Percentiles rank a stretch among this genome's conserved stretches.
Evolutionary conservation across 441 rosid species (phyloP).

Genomic region (Adansonia madagascariensis): DNA sequence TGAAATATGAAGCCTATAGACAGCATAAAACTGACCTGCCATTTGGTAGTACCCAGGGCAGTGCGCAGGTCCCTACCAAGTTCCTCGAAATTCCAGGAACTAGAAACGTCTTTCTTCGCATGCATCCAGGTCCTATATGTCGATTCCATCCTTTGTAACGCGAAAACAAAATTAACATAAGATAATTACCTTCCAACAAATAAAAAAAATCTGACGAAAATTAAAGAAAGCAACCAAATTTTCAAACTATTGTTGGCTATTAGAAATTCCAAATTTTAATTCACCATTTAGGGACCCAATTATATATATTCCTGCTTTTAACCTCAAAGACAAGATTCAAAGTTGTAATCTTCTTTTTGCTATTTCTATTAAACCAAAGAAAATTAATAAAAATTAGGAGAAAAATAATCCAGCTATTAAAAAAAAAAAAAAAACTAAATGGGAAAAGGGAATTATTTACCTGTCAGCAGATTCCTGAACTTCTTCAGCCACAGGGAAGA

Average conservation of each 20-base stretch:
- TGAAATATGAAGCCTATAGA: background rate
- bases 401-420: background rate
- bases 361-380: background rate
- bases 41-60: conserved; percentile 78
- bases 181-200: background rate
- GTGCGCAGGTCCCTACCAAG: conserved; percentile 67
- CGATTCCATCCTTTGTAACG: conserved; percentile 76
- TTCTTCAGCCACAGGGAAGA: conserved; percentile 88
- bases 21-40: conserved; percentile 69
- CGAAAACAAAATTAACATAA: conserved; percentile 1
- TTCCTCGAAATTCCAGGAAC: conserved; percentile 65
- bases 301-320: background rate
- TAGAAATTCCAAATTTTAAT: conserved; percentile 1
- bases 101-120: conserved; percentile 48
- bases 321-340: background rate
- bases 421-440: background rate
- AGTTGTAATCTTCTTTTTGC: background rate
- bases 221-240: background rate
- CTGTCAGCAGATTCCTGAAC: conserved; percentile 96
- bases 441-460: conserved; percentile 33
- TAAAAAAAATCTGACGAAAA: background rate
- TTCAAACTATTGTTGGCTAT: background rate
- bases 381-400: background rate
- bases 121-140: conserved; percentile 83
- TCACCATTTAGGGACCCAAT: background rate